Percentiles rank a stretch among this genome's conserved stretches.
These are phyloP conservation scores for Omphalotus olearius DNA, from an alignment of 1,284 basidiomycete genomes.

Conservation along the genomic window DNA sequence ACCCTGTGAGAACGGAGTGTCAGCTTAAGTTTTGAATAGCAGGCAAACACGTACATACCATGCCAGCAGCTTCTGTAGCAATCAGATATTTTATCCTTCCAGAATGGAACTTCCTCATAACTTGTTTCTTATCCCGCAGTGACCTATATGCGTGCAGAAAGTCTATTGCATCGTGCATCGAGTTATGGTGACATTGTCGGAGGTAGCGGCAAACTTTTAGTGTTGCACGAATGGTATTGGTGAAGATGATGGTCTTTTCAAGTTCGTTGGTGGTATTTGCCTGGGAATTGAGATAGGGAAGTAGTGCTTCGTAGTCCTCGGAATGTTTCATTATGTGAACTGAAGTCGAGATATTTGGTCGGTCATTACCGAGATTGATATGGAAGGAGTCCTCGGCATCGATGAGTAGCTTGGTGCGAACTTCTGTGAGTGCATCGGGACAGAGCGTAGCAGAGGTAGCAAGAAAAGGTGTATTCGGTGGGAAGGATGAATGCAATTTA, in stretches of 20 bases:
- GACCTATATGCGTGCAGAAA: constrained; percentile 16
- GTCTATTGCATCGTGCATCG: constrained; percentile 13
- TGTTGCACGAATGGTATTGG: neutral
- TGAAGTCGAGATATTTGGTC: constrained; percentile 11
- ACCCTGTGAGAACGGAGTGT: neutral
- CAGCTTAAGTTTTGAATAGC: too few species aligned
- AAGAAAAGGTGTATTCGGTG: constrained; percentile 16
- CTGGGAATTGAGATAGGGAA: neutral
- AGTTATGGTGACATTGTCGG: constrained; percentile 17
- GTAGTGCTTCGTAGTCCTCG: neutral
- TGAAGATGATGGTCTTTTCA: constrained; percentile 18
- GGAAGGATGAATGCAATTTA: constrained; percentile 9
- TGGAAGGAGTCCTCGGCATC: constrained; percentile 14
- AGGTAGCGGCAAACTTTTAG: too few species aligned
- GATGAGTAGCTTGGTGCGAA: constrained; percentile 9
- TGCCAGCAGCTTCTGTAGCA: constrained; percentile 1
- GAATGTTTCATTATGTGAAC: constrained; percentile 12
- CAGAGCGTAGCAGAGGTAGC: constrained; percentile 17
- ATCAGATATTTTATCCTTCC: neutral
- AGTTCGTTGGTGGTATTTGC: constrained; percentile 8
- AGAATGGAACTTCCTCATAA: neutral
- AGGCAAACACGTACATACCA: neutral
- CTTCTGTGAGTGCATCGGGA: constrained; percentile 12
- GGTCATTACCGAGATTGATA: constrained; percentile 17
- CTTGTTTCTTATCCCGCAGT: neutral